Percentiles rank a stretch among this genome's conserved stretches.
phyloP scores from a whole-genome alignment of 768 basidiomycete genomes.

The Lactarius pseudohatsudake region DNA sequence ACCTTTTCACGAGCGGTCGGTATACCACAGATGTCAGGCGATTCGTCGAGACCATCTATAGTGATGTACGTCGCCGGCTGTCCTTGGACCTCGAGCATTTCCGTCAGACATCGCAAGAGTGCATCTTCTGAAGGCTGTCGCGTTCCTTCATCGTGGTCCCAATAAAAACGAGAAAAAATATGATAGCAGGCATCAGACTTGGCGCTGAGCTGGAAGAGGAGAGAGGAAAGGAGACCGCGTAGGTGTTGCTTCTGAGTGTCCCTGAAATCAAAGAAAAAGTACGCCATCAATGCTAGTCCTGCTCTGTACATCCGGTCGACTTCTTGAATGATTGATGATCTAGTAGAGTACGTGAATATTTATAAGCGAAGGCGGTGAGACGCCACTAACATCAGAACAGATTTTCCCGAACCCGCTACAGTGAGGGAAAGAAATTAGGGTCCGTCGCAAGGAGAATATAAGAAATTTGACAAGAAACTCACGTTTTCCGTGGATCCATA shows the following conservation, averaged over 20 bases:
- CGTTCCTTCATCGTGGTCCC: background rate
- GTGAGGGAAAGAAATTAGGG: background rate
- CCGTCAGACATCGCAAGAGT: background rate
- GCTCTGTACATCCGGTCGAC: conserved; percentile 3
- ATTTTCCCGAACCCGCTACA: conserved; percentile 6
- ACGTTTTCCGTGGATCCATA: background rate
- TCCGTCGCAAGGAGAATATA: background rate
- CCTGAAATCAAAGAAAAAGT: no score
- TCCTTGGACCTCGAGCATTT: conserved; percentile 1
- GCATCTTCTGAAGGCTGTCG: conserved; percentile 4
- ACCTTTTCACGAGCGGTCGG: background rate
- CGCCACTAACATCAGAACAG: conserved; percentile 1
- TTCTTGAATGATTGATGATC: conserved; percentile 12
- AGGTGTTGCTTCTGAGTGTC: no score
- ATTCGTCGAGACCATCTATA: no score
- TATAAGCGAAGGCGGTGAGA: background rate
- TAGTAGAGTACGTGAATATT: background rate
- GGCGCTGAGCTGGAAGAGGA: no score
- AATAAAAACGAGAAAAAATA: conserved; percentile 1
- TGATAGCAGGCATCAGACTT: no score
- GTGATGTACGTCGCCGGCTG: no score
- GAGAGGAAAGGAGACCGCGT: no score
- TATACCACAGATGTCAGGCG: no score
- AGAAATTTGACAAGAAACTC: background rate
- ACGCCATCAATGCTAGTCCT: conserved; percentile 1